phyloP scores from a whole-genome alignment of 202 grass and related monocot species.

The Hordeum pubiflorum region DNA sequence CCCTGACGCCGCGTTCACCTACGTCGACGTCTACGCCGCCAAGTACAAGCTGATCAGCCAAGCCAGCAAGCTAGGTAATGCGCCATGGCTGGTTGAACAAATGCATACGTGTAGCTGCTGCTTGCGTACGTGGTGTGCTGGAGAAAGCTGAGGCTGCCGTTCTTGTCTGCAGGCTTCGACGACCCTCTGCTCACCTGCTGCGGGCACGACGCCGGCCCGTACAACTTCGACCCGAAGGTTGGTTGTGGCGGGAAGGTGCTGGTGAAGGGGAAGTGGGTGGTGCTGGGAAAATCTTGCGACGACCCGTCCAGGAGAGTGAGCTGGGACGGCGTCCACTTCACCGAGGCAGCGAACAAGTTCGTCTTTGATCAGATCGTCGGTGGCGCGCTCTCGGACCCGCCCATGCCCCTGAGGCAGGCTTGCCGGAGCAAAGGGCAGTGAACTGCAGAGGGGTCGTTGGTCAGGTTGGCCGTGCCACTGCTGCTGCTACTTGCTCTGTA shows the following conservation, averaged over 20 bases:
- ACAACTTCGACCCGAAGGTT: slow-evolving; percentile 53
- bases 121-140: neutral
- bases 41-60: slow-evolving; percentile 71
- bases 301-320: slow-evolving; percentile 62
- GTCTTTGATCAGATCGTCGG: slow-evolving; percentile 73
- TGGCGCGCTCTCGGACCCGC: slow-evolving; percentile 52
- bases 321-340: slow-evolving; percentile 96
- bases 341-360: slow-evolving; percentile 80
- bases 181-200: slow-evolving; percentile 72
- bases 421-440: slow-evolving; percentile 38
- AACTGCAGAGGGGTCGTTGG: neutral
- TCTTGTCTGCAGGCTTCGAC: slow-evolving; percentile 48
- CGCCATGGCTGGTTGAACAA: neutral
- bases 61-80: slow-evolving; percentile 56
- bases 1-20: slow-evolving; percentile 51
- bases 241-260: slow-evolving; percentile 56
- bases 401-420: slow-evolving; percentile 34
- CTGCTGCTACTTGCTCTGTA: neutral
- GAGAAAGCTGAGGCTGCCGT: neutral
- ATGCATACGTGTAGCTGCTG: neutral
- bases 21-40: slow-evolving; percentile 68
- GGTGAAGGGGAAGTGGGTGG: slow-evolving; percentile 64
- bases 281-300: slow-evolving; percentile 58
- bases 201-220: slow-evolving; percentile 69
- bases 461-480: neutral